These are phyloP conservation scores for Coprinopsis marcescibilis DNA, from an alignment of 768 basidiomycete species.

Conservation along the genomic window DNA sequence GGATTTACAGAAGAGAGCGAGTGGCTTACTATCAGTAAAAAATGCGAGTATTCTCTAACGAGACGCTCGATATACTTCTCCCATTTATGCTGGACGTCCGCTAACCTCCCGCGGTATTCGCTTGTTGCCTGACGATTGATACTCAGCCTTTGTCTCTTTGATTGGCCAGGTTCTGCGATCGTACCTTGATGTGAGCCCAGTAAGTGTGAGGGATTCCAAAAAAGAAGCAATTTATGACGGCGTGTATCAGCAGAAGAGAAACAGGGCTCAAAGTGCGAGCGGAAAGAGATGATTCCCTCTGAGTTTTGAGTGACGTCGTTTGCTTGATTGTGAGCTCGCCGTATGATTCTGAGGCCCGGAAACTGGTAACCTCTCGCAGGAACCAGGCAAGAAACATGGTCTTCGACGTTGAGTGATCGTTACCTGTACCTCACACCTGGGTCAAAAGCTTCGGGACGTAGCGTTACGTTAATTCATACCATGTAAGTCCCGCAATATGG, in stretches of 20 bases:
- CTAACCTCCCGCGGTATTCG: conserved; percentile 44
- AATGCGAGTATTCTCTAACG: conserved; percentile 50
- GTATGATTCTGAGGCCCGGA: conserved; percentile 38
- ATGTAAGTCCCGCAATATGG: conserved; percentile 31
- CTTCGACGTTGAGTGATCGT: conserved; percentile 32
- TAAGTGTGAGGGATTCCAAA: conserved; percentile 52
- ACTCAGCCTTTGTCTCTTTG: no score
- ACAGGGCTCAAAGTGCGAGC: conserved; percentile 11
- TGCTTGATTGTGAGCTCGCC: conserved; percentile 34
- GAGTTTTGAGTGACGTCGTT: conserved; percentile 17
- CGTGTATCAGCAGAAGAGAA: conserved; percentile 25
- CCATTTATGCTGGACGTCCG: conserved; percentile 45
- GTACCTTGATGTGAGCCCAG: conserved; percentile 39
- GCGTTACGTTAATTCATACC: conserved; percentile 17
- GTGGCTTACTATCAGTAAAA: conserved; percentile 41
- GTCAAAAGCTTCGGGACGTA: background rate
- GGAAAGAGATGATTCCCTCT: conserved; percentile 10
- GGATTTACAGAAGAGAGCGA: background rate
- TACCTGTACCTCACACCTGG: conserved; percentile 22
- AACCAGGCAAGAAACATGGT: conserved; percentile 46
- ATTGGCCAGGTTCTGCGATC: no score
- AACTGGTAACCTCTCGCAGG: conserved; percentile 46
- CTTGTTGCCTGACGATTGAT: conserved; percentile 27
- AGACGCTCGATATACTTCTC: conserved; percentile 43
- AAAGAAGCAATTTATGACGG: conserved; percentile 38